Base-by-base conservation (phyloP, 331 rosid genomes). In the Erythrophleum ivorense region DNA sequence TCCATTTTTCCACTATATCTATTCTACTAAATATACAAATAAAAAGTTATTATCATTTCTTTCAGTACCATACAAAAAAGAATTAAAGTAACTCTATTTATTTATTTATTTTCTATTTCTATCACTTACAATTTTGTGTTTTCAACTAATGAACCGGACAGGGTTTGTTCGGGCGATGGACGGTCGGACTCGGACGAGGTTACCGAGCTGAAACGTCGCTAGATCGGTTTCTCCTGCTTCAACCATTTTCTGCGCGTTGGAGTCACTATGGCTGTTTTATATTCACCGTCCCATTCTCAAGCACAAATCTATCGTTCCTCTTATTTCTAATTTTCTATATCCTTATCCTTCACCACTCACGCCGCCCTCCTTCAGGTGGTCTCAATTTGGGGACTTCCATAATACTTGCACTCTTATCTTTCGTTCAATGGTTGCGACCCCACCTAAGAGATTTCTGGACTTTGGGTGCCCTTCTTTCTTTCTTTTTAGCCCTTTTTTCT, bases 381-480 rank as follows among this genome's bases (percentile, higher is more conserved):
- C 82, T 84, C 71, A 34, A 16, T 78, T 55, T 65, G 64, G 64
- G 19, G 38, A 45, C 57, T 45, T 40, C 74, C 40, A 45, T 45
- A 45, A 4, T 45, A 69, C 74, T 68, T 38, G 19, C n/a, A 2
- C 49, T 12, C 58, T 19, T 19, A 7, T 21, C 2, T 21, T 10
- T 50, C n/a, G 59, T 31, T 72, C 55, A 66, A 86, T 82, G 89
- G 77, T 73, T 73, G 50, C 87, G 73, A 38, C 81, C 87, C 52
- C 83, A 52, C 73, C 21, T 66, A 74, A 79, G 14, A 50, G 45
- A n/a, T 54, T 59, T 76, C 85, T 73, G 79, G 79, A 68, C 70
- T 83, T 65, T 69, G 40, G 50, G 60, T 66, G 2, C 46, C 41
- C 65, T 59, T 55, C 36, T 60, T 10, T 69, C 18, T 21, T 43